phyloP scores from a whole-genome alignment of 768 basidiomycete species.

The Leccinum subgranulosum region DNA sequence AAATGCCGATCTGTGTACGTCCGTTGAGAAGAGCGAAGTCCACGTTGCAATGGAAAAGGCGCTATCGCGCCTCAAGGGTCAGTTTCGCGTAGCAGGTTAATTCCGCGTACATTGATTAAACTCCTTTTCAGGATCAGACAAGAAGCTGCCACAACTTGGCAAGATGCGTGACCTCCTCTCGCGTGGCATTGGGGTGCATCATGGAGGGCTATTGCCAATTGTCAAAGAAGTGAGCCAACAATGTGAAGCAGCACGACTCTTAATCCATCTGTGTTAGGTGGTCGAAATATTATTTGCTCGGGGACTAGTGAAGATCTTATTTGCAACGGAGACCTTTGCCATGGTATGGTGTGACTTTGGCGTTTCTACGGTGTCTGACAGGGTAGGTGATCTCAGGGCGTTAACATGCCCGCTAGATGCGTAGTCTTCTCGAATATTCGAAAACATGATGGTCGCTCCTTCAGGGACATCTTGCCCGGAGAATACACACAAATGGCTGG shows the following conservation, averaged over 20 bases:
- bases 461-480: conserved; percentile 86
- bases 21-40: conserved; percentile 95
- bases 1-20: conserved; percentile 82
- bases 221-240: conserved; percentile 82
- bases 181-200: conserved; percentile 95
- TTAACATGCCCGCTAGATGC: conserved; percentile 98
- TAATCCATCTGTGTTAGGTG: conserved; percentile 47
- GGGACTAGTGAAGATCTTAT: conserved; percentile 92
- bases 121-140: conserved; percentile 69
- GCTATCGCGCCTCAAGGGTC: conserved; percentile 86
- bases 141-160: conserved; percentile 87
- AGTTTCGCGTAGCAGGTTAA: conserved; percentile 1
- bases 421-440: conserved; percentile 94
- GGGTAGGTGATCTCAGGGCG: conserved; percentile 57
- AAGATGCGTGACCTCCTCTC: conserved; percentile 86
- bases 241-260: not conserved
- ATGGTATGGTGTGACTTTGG: conserved; percentile 60
- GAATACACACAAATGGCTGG: conserved; percentile 99
- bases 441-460: conserved; percentile 92
- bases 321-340: conserved; percentile 98
- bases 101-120: conserved; percentile 1
- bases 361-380: conserved; percentile 9
- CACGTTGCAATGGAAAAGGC: conserved; percentile 94
- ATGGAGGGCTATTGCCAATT: conserved; percentile 92
- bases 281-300: conserved; percentile 96